phyloP scores from a whole-genome alignment of 495 filamentous ascomycete species.

The Friedmanniomyces endolithicus region DNA sequence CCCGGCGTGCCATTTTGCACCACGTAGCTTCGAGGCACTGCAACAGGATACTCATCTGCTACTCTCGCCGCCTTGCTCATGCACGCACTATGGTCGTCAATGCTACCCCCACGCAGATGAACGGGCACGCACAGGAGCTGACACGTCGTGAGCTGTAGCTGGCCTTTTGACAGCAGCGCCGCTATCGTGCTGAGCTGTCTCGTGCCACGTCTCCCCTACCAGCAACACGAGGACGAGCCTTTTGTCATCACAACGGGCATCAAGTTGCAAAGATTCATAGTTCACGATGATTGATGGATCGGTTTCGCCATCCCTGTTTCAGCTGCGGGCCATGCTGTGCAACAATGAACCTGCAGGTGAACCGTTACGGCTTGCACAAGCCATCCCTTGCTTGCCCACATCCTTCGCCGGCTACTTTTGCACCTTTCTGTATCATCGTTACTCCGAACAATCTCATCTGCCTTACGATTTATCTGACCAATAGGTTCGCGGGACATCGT shows the following conservation, averaged over 20 bases:
- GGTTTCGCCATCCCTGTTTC: constrained; percentile 11
- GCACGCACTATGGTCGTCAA: background rate
- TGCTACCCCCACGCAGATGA: background rate
- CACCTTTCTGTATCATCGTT: background rate
- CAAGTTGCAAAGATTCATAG: background rate
- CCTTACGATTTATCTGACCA: background rate
- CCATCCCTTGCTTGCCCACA: constrained; percentile 15
- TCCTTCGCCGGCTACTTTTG: background rate
- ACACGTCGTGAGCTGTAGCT: constrained; percentile 7
- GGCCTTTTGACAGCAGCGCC: background rate
- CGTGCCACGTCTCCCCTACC: constrained; percentile 9
- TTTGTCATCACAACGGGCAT: background rate
- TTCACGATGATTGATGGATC: background rate
- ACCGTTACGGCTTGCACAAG: constrained; percentile 11
- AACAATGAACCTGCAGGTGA: constrained; percentile 13
- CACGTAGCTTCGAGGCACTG: background rate
- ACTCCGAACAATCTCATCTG: background rate
- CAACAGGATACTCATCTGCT: background rate
- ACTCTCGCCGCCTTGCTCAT: background rate
- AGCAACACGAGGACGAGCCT: background rate
- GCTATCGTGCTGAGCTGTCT: background rate
- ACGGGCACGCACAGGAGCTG: background rate
- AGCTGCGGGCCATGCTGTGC: constrained; percentile 15
- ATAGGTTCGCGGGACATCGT: background rate
- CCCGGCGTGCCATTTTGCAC: too few species aligned